phyloP scores from a whole-genome alignment of 2,329 filamentous ascomycete species.

The Penicillium carneum region DNA sequence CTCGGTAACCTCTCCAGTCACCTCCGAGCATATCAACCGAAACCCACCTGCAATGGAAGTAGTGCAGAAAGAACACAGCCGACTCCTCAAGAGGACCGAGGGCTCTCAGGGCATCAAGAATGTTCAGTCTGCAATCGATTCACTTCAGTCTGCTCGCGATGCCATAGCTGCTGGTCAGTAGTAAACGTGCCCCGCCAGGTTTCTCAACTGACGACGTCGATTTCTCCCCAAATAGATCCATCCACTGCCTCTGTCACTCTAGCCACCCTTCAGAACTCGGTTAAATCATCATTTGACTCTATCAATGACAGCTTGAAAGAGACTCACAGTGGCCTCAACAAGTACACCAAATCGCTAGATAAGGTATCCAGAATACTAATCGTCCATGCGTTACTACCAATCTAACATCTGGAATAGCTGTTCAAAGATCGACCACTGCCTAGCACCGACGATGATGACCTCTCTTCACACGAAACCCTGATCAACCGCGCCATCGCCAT shows the following conservation, averaged over 20 bases:
- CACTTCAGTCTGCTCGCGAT: slow-evolving; percentile 76
- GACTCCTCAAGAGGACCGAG: slow-evolving; percentile 72
- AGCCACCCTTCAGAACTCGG: slow-evolving; percentile 82
- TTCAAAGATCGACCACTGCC: slow-evolving; percentile 74
- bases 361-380: slow-evolving; percentile 61
- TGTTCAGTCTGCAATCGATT: slow-evolving; percentile 82
- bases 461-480: slow-evolving; percentile 75
- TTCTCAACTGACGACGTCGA: slow-evolving; percentile 22
- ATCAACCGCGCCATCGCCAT: slow-evolving; percentile 95
- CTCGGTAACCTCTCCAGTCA: slow-evolving; percentile 38
- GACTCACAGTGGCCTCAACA: slow-evolving; percentile 80
- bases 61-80: slow-evolving; percentile 76
- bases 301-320: slow-evolving; percentile 83
- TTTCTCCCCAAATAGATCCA: slow-evolving; percentile 62
- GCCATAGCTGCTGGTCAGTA: slow-evolving; percentile 72
- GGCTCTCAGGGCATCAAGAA: slow-evolving; percentile 75
- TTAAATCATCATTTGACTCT: slow-evolving; percentile 80
- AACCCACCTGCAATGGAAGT: slow-evolving; percentile 60
- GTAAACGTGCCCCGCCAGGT: slow-evolving; percentile 3
- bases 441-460: slow-evolving; percentile 79
- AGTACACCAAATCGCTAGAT: slow-evolving; percentile 84
- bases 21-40: slow-evolving; percentile 35
- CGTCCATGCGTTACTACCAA: not conserved
- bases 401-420: slow-evolving; percentile 54
- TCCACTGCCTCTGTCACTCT: slow-evolving; percentile 75